Evolutionary conservation across 2,329 filamentous ascomycete species (phyloP), one percentile per base, ranked within the genome.

Genomic region (Arachnomyces sp.): DNA sequence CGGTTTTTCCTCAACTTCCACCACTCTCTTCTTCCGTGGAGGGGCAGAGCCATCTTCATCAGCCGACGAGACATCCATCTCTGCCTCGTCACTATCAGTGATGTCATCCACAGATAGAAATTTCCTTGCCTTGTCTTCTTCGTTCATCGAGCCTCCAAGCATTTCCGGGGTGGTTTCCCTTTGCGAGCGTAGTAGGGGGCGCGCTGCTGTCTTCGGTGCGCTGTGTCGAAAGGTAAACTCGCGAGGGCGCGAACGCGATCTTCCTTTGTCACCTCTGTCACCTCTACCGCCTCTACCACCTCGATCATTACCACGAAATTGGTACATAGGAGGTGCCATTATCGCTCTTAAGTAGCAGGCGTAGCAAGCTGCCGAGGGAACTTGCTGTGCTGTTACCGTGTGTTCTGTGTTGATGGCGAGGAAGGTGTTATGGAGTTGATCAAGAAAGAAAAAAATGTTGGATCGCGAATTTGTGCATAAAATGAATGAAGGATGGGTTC

Each of bases 21-120:
- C n/a, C 3, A 54, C 58, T 42, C 57, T 59, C 47, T 56, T 64
- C 39, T 65, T 64, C 36, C 63, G 64, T 13, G 66, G 63, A 32
- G 49, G 43, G 32, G 50, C 61, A 14, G 54, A 49, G 25, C 34
- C 39, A 14, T 65, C 57, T 11, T 65, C 57, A 34, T 61, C 62
- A 3, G 58, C 60, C 3, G 61, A 53, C 5, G 61, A 67, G 7
- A 65, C 53, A 12, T 66, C 63, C 66, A 70, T 69, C 4, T 63
- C 62, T 11, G 60, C 63, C 44, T 69, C 66, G 37, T 67, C 66
- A 36, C 64, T 69, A 42, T 69, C 66, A 33, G 63, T 68, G 7
- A 69, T 46, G 9, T 61, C 57, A 12, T 62, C 58, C 3, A 66
- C 35, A 1, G 53, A 47, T 2, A 60, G 56, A 28, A 64, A 66